A percentile compares a stretch with the other conserved stretches of the same genome.
Evolutionary conservation across 1,139 yeast genomes (phyloP).

Genomic region (Candida mesenterica): DNA sequence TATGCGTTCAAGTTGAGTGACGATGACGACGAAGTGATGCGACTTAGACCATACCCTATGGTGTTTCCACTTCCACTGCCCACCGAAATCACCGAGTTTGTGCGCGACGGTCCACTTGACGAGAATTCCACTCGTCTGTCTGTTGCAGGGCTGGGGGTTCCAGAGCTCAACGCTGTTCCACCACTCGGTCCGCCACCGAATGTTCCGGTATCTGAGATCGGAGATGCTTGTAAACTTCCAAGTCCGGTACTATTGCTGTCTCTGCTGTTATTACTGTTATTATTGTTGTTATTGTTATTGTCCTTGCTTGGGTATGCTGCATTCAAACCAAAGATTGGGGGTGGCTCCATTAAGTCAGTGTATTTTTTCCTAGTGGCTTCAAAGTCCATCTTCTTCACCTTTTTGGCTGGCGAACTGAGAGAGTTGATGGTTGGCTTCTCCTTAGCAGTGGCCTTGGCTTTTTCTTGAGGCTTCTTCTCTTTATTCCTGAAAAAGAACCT

Average conservation of each 20-base stretch:
- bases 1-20: constrained; percentile 46
- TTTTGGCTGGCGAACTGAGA: constrained; percentile 28
- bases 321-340: constrained; percentile 30
- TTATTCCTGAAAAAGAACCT: constrained; percentile 23
- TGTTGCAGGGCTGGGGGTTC: too few relatives aligned
- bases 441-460: constrained; percentile 5
- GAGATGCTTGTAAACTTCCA: neutral
- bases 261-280: neutral
- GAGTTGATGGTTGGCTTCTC: constrained; percentile 35
- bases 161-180: too few relatives aligned
- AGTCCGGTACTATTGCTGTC: neutral
- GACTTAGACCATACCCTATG: constrained; percentile 26
- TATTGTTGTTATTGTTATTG: neutral
- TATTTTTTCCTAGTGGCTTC: constrained; percentile 15
- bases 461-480: constrained; percentile 3
- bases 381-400: constrained; percentile 9
- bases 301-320: constrained; percentile 9
- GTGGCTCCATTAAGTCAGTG: constrained; percentile 38
- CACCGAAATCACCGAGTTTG: constrained; percentile 25
- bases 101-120: constrained; percentile 13
- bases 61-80: constrained; percentile 6
- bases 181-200: neutral
- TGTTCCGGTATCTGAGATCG: neutral
- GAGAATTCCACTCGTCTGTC: neutral
- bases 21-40: constrained; percentile 43